Evolutionary conservation across 2,329 filamentous ascomycete species (phyloP).

Genomic region (Aspergillus pseudonomiae): DNA sequence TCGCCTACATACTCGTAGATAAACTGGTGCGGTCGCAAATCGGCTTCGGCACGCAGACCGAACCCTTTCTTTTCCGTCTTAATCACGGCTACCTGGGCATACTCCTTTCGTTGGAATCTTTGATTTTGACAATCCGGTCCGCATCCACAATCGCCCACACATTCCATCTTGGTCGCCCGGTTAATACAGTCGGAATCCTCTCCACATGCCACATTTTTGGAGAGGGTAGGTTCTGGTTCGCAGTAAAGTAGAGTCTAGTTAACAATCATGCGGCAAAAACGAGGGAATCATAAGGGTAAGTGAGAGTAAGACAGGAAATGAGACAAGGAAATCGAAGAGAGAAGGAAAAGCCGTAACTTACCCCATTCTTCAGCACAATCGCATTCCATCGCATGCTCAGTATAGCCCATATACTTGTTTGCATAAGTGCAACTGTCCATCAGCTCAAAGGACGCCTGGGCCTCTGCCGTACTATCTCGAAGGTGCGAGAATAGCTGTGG

Average conservation of each 20-base stretch:
- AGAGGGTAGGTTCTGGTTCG: conserved; percentile 51
- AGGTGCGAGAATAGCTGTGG: conserved; percentile 72
- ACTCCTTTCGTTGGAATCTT: conserved; percentile 87
- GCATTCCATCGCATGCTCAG: conserved; percentile 91
- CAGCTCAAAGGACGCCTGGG: conserved; percentile 74
- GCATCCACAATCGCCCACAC: conserved; percentile 83
- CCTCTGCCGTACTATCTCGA: conserved; percentile 76
- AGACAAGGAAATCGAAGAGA: conserved; percentile 24
- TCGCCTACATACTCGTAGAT: conserved; percentile 99
- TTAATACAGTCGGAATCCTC: conserved; percentile 99
- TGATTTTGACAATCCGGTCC: conserved; percentile 89
- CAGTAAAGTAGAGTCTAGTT: conserved; percentile 5
- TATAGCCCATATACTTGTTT: conserved; percentile 86
- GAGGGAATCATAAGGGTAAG: not conserved
- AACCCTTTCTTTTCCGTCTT: conserved; percentile 98
- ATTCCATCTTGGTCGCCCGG: conserved; percentile 97
- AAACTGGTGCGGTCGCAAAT: conserved; percentile 82
- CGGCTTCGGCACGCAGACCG: conserved; percentile 78
- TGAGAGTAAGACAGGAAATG: conserved; percentile 7
- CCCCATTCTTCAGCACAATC: conserved; percentile 95
- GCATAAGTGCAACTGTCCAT: conserved; percentile 88
- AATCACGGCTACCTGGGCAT: conserved; percentile 90
- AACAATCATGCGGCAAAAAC: not conserved
- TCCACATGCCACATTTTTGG: conserved; percentile 80
- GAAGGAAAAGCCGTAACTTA: conserved; percentile 54